These are phyloP conservation scores for Xanthoconium separans DNA, from an alignment of 1,284 basidiomycete genomes.

Conservation along the genomic window DNA sequence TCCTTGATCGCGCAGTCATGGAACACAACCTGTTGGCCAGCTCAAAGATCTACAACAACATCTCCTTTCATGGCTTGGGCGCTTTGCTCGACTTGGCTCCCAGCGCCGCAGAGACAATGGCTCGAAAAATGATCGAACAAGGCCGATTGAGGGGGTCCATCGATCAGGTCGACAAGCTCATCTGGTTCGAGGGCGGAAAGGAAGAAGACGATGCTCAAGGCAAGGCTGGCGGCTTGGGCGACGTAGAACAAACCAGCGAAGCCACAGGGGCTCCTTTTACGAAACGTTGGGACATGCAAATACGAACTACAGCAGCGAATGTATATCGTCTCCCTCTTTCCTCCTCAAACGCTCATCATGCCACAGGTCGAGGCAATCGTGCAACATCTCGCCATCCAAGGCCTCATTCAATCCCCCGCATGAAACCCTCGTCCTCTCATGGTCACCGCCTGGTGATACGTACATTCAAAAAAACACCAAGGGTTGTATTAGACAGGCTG, in stretches of 20 bases:
- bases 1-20: slow-evolving; percentile 97
- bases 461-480: slow-evolving; percentile 20
- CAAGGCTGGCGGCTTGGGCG: slow-evolving; percentile 88
- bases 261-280: slow-evolving; percentile 87
- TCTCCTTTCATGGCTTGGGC: slow-evolving; percentile 87
- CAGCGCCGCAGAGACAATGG: slow-evolving; percentile 90
- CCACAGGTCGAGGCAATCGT: slow-evolving; percentile 77
- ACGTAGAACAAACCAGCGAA: slow-evolving; percentile 78
- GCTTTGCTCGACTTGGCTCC: slow-evolving; percentile 83
- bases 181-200: slow-evolving; percentile 82
- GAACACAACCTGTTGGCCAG: slow-evolving; percentile 97
- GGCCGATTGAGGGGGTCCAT: slow-evolving; percentile 88
- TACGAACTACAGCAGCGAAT: slow-evolving; percentile 80
- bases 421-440: slow-evolving; percentile 15
- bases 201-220: slow-evolving; percentile 90
- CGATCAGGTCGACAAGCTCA: slow-evolving; percentile 90
- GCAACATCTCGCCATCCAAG: slow-evolving; percentile 71
- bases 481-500: slow-evolving; percentile 30
- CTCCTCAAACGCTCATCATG: slow-evolving; percentile 6
- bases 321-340: slow-evolving; percentile 39
- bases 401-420: slow-evolving; percentile 47
- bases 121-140: slow-evolving; percentile 95
- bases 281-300: slow-evolving; percentile 90
- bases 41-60: slow-evolving; percentile 94
- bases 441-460: slow-evolving; percentile 8